Evolutionary conservation across 371 early-diverging fungal genomes (phyloP), one percentile per base, ranked within the genome.

Genomic region (Mucor irregularis): DNA sequence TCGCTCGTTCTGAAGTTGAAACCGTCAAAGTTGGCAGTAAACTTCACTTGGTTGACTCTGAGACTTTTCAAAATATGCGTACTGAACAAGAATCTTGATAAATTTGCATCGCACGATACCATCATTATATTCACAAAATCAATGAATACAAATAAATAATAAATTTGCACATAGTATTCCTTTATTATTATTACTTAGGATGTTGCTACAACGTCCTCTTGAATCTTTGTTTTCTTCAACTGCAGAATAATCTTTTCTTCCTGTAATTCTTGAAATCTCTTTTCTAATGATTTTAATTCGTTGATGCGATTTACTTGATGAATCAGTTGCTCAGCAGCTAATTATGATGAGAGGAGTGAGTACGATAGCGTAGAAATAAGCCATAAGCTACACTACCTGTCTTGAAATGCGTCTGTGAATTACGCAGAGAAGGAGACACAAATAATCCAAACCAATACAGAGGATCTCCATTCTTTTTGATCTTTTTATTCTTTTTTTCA

Each of bases 361-460:
- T 14, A 35, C 13, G 16, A 11, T 13, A 13, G 11, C n/a, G n/a
- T 13, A 34, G 8, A 34, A 33, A 34, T 26, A 22, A n/a, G 21
- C 13, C 3, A 44, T 14, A 28, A 26, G n/a, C n/a, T 11, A 21
- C 19, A 16, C 50, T 68, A 76, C 81, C 75, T 49, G 50, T 54
- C 39, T 73, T 74, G 33, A 82, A 82, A 47, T 73, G 72, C 2
- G 62, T 58, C 52, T 86, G 87, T 2, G 82, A 71, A 7, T 70
- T 68, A 30, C 78, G 71, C 40, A 86, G 65, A 8, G 80, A 72
- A 1, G 84, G 75, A 42, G 87, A 81, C 17, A 83, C 84, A 22
- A 86, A 72, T 49, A 84, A 47, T 5, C 87, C 87, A 71, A 85
- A 86, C 87, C 87, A 86, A 60, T 81, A 68, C 35, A 86, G 51